phyloP scores from a whole-genome alignment of 2,329 filamentous ascomycete species.

The Simplicillium aogashimaense region DNA sequence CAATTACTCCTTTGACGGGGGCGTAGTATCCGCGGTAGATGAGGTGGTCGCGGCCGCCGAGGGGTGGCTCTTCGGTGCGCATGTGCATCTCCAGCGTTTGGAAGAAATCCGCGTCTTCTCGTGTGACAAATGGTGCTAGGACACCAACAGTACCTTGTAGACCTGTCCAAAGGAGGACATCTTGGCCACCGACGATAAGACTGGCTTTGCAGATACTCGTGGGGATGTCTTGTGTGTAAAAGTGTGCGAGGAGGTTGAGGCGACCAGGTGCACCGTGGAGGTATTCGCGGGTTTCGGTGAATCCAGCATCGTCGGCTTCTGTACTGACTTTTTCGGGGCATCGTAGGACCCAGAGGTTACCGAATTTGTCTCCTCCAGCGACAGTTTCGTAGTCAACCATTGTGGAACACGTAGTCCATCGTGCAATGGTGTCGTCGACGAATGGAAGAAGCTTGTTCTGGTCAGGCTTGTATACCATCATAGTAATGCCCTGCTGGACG shows the following conservation, averaged over 20 bases:
- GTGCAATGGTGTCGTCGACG: slow-evolving; percentile 76
- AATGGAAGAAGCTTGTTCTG: slow-evolving; percentile 92
- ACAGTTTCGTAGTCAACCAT: slow-evolving; percentile 98
- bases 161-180: slow-evolving; percentile 87
- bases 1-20: slow-evolving; percentile 91
- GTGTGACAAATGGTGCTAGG: slow-evolving; percentile 80
- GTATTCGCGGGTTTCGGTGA: slow-evolving; percentile 84
- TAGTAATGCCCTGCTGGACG: slow-evolving; percentile 83
- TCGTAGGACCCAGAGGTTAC: slow-evolving; percentile 87
- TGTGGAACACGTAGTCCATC: slow-evolving; percentile 82
- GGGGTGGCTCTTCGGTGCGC: slow-evolving; percentile 72
- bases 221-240: slow-evolving; percentile 85
- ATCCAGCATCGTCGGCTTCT: slow-evolving; percentile 83
- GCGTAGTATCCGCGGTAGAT: slow-evolving; percentile 95
- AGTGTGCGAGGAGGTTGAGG: slow-evolving; percentile 76
- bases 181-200: slow-evolving; percentile 82
- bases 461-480: slow-evolving; percentile 85
- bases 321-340: slow-evolving; percentile 79
- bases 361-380: slow-evolving; percentile 94
- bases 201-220: slow-evolving; percentile 83
- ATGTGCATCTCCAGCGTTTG: slow-evolving; percentile 86
- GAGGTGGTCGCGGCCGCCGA: slow-evolving; percentile 88
- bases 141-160: slow-evolving; percentile 91
- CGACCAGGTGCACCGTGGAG: slow-evolving; percentile 83
- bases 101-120: slow-evolving; percentile 97